Percentiles rank a stretch among this genome's conserved stretches.
Conservation (phyloP, 306 rosid genomes). For the Lathyrus aphaca region DNA sequence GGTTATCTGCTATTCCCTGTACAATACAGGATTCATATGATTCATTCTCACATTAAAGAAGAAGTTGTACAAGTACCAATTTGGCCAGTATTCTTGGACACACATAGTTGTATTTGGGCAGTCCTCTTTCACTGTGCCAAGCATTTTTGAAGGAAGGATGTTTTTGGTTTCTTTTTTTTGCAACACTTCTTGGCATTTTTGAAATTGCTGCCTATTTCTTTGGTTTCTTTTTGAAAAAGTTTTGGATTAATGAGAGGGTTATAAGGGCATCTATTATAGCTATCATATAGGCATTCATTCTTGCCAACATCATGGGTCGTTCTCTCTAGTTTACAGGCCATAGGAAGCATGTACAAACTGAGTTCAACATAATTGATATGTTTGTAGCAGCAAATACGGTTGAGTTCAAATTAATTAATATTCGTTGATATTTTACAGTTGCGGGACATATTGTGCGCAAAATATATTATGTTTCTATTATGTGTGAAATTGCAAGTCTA, state of each 20-base stretch:
- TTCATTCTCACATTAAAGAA: conserved; percentile 93
- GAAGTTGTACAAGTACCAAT: conserved; percentile 99
- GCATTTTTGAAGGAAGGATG: conserved; percentile 97
- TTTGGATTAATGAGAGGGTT: conserved; percentile 99
- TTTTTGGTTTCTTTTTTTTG: conserved; percentile 99
- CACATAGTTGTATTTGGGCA: conserved; percentile 97
- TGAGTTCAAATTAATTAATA: too few relatives aligned
- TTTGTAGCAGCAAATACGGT: too few relatives aligned
- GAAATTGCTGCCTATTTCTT: conserved; percentile 91
- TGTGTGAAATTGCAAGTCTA: too few relatives aligned
- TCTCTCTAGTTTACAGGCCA: conserved; percentile 93
- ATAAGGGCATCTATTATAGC: conserved; percentile 93
- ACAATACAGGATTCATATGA: conserved; percentile 97
- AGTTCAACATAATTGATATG: too few relatives aligned
- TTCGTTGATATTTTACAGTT: too few relatives aligned
- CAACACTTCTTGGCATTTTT: conserved; percentile 85
- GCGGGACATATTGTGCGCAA: too few relatives aligned
- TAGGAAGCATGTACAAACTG: too few relatives aligned
- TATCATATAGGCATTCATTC: conserved; percentile 90
- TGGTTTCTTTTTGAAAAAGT: conserved; percentile 95
- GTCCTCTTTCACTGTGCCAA: conserved; percentile 95
- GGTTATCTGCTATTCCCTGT: conserved; percentile 85
- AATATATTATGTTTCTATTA: too few relatives aligned
- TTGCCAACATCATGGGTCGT: conserved; percentile 86
- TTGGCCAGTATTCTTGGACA: conserved; percentile 99